These are phyloP conservation scores for Coffea canephora DNA, from an alignment of 257 asterid genomes.

Conservation along the genomic window DNA sequence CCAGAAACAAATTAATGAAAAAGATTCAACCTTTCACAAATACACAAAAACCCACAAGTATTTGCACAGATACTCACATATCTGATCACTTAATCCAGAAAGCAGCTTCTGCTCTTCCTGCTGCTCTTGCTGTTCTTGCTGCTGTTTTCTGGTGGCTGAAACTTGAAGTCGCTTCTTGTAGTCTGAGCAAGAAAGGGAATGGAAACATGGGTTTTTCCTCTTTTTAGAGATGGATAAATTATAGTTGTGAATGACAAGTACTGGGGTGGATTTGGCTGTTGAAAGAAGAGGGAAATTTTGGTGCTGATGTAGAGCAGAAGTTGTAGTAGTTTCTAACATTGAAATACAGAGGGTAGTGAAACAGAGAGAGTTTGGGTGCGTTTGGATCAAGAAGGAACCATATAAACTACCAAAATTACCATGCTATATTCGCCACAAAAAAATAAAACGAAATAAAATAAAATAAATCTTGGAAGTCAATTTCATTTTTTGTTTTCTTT, in stretches of 20 bases:
- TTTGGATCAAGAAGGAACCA: neutral
- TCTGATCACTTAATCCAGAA: conserved; percentile 29
- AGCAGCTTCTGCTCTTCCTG: conserved; percentile 7
- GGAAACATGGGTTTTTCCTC: conserved; percentile 23
- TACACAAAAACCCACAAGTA: conserved; percentile 4
- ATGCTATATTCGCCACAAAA: too few species aligned
- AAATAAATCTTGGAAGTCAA: too few species aligned
- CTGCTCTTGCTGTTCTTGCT: neutral
- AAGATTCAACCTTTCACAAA: conserved; percentile 12
- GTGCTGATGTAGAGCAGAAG: neutral
- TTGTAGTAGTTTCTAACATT: conserved; percentile 8
- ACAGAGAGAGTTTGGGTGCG: neutral
- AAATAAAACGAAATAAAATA: too few species aligned
- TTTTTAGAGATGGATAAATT: conserved; percentile 6
- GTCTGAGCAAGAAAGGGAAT: conserved; percentile 31
- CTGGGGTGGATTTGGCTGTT: neutral
- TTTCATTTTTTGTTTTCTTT: too few species aligned
- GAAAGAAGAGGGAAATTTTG: neutral
- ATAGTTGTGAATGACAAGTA: neutral
- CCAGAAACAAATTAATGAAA: conserved; percentile 1
- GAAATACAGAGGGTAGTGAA: neutral
- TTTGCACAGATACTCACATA: conserved; percentile 18
- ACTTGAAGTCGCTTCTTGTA: conserved; percentile 28
- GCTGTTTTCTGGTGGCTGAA: conserved; percentile 28
- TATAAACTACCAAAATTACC: neutral